Evolutionary conservation across 2,329 filamentous ascomycete species (phyloP).

Genomic region (Aspergillus cejpii): DNA sequence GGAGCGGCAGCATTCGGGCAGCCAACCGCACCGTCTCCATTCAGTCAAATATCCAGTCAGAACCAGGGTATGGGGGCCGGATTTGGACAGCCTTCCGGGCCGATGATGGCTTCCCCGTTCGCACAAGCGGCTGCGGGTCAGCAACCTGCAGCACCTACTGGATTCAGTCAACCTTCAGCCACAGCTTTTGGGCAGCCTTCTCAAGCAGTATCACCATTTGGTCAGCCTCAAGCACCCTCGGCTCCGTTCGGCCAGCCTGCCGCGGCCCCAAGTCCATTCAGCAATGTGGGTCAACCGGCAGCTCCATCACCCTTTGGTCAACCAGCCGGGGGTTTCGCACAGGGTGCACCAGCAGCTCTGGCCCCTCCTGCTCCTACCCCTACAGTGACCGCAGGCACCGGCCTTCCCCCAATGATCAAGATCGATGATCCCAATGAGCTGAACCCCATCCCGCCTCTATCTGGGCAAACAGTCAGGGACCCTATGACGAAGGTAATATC

Average conservation of each 20-base stretch:
- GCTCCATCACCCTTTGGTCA: conserved; percentile 30
- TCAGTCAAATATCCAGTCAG: conserved; percentile 38
- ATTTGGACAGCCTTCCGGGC: conserved; percentile 22
- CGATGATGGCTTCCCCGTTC: conserved; percentile 25
- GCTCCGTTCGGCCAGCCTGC: conserved; percentile 30
- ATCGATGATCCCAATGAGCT: conserved; percentile 25
- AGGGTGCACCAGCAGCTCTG: conserved; percentile 8
- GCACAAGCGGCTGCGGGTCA: conserved; percentile 27
- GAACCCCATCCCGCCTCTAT: conserved; percentile 33
- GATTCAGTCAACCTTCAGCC: conserved; percentile 25
- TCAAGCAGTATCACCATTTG: conserved; percentile 25
- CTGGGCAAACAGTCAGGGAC: conserved; percentile 34
- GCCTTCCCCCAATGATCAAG: conserved; percentile 25
- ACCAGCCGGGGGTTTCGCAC: conserved; percentile 27
- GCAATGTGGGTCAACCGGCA: conserved; percentile 29
- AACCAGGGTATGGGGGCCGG: conserved; percentile 23
- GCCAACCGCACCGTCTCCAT: conserved; percentile 34
- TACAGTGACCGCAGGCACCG: conserved; percentile 16
- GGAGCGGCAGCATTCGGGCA: conserved; percentile 33
- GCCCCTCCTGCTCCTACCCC: conserved; percentile 5
- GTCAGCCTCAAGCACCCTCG: conserved; percentile 18
- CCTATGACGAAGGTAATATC: conserved; percentile 40
- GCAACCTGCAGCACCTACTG: conserved; percentile 25
- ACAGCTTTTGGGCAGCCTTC: conserved; percentile 33
- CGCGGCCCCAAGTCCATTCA: conserved; percentile 25